phyloP scores from a whole-genome alignment of 2,329 filamentous ascomycete species.

The Fusarium temperatum region DNA sequence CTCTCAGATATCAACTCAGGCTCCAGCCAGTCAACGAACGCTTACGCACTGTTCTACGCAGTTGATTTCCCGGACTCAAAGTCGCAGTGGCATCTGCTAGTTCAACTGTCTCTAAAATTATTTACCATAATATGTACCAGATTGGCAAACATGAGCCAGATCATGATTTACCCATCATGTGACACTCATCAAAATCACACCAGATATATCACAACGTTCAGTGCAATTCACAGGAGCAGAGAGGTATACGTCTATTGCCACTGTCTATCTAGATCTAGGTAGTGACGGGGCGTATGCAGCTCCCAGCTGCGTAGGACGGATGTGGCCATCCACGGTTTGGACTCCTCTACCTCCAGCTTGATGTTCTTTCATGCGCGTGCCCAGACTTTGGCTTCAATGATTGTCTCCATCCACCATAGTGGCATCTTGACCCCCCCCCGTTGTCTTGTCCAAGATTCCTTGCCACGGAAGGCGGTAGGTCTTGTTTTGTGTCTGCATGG shows the following conservation, averaged over 20 bases:
- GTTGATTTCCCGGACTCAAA: not conserved
- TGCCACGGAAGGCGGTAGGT: no score
- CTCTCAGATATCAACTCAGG: not conserved
- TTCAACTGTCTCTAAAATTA: not conserved
- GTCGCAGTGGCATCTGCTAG: not conserved
- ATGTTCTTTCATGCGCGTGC: not conserved
- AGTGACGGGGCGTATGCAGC: no score
- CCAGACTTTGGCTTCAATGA: not conserved
- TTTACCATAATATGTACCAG: not conserved
- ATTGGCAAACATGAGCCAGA: not conserved
- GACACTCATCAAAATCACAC: not conserved
- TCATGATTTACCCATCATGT: not conserved
- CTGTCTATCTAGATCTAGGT: not conserved
- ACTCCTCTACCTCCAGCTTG: not conserved
- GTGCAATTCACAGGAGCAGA: not conserved
- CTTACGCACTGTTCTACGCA: not conserved
- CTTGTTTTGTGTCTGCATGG: no score
- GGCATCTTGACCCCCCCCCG: not conserved
- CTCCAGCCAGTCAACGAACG: not conserved
- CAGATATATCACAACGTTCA: not conserved
- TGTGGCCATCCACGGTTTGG: not conserved
- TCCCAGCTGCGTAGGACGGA: not conserved
- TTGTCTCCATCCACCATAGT: not conserved
- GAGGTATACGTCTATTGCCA: rapidly evolving
- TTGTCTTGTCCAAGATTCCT: not conserved